A percentile compares a stretch with the other conserved stretches of the same genome.
Evolutionary conservation across 1,139 yeast species (phyloP).

Genomic region (Suhomyces guaymorum): DNA sequence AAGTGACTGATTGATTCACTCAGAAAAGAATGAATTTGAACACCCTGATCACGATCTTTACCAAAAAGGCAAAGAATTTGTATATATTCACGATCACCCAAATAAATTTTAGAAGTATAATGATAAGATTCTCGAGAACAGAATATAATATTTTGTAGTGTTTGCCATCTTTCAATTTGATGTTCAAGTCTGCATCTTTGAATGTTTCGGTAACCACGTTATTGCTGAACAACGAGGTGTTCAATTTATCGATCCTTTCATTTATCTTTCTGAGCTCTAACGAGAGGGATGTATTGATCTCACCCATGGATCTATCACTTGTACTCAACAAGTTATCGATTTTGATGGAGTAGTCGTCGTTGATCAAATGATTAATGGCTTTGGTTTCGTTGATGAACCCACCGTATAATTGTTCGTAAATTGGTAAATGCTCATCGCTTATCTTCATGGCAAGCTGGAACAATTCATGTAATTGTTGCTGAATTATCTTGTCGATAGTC

Average conservation of each 20-base stretch:
- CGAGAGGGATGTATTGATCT: slow-evolving; percentile 77
- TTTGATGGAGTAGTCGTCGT: slow-evolving; percentile 47
- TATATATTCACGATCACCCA: slow-evolving; percentile 72
- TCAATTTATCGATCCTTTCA: slow-evolving; percentile 64
- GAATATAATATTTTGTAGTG: slow-evolving; percentile 42
- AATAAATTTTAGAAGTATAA: slow-evolving; percentile 60
- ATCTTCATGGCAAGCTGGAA: slow-evolving; percentile 29
- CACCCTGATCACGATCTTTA: slow-evolving; percentile 38
- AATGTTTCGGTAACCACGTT: slow-evolving; percentile 26
- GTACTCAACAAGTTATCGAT: slow-evolving; percentile 67
- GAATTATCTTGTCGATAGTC: slow-evolving; percentile 24
- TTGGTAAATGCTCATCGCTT: slow-evolving; percentile 39
- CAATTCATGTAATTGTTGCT: slow-evolving; percentile 26
- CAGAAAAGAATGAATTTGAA: slow-evolving; percentile 31
- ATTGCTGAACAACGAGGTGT: slow-evolving; percentile 31
- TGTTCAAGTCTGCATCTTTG: slow-evolving; percentile 21
- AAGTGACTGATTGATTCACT: too few relatives aligned
- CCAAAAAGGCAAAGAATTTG: slow-evolving; percentile 36
- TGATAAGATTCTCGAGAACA: slow-evolving; percentile 49
- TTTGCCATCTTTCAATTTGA: slow-evolving; percentile 27
- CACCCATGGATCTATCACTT: slow-evolving; percentile 78
- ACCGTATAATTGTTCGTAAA: slow-evolving; percentile 35
- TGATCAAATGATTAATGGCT: slow-evolving; percentile 39
- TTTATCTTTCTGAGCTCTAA: slow-evolving; percentile 69
- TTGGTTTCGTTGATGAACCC: slow-evolving; percentile 39